Evolutionary conservation across 2,329 filamentous ascomycete genomes (phyloP), one percentile per base, ranked within the genome.

Genomic region (Microthyrium microscopicum): DNA sequence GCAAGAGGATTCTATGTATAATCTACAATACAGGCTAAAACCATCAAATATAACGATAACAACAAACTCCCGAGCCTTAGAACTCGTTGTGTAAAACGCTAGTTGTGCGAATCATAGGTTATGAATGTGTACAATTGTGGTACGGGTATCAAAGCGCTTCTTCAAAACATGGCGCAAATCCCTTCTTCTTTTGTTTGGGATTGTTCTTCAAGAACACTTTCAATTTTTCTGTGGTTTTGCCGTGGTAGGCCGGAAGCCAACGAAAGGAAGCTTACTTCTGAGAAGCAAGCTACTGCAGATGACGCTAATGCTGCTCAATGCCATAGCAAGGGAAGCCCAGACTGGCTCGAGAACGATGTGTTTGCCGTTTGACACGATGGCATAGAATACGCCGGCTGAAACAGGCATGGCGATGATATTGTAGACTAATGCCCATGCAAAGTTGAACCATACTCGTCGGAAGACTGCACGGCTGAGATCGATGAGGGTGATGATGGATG

Each of bases 311-410:
- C 79, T 87, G 54, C 84, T 93, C 52, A 85, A 55, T 18, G 87
- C 87, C 87, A 94, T 95, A 1, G 85, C 85, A 50, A 93, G 56
- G 42, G 75, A 77, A 4, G 85, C 87, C 85, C 85, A 94, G 2
- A 80, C 79, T 0, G 79, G 79, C 50, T 81, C 75, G 29, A 85
- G 56, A 39, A 68, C 59, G 15, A 83, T 55, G 48, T 78, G 77
- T 20, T 51, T 49, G 2, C 62, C 66, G 2, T 49, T 56, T 1
- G 56, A 56, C 7, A 50, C 59, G 21, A 73, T 58, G 0, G 73
- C 68, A 52, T 80, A 91, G 38, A 91, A 58, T 24, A 76, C 77
- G 2, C 83, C 83, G 1, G 83, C 83, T 0, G 83, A 82, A 36
- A 92, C 65, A 1, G 83, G 83, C 38, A 92, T 66, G 6, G 81